phyloP scores from a whole-genome alignment of 2,329 filamentous ascomycete species.

The Madurella fahalii region DNA sequence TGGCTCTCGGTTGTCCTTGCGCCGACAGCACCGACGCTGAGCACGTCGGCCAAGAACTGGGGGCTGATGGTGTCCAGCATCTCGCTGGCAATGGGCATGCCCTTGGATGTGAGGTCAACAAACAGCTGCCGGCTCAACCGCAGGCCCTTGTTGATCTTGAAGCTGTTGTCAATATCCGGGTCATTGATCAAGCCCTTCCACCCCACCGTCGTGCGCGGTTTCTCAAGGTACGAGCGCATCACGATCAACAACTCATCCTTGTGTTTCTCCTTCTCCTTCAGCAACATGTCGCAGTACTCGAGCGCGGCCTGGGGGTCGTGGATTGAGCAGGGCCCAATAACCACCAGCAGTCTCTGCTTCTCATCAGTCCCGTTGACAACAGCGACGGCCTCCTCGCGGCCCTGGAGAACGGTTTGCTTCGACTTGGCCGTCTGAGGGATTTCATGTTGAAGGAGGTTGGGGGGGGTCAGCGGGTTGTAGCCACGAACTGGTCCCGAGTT shows the following conservation, averaged over 20 bases:
- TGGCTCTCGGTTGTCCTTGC: constrained; percentile 97
- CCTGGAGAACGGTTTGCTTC: constrained; percentile 56
- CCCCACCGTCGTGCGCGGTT: constrained; percentile 93
- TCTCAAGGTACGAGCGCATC: constrained; percentile 98
- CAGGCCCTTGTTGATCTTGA: constrained; percentile 98
- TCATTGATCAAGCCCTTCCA: constrained; percentile 99
- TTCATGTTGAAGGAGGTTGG: constrained; percentile 92
- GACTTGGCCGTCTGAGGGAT: constrained; percentile 60
- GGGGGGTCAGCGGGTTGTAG: constrained; percentile 89
- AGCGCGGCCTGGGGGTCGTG: constrained; percentile 89
- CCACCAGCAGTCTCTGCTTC: constrained; percentile 60
- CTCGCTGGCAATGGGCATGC: constrained; percentile 95
- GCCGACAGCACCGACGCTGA: constrained; percentile 88
- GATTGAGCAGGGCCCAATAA: constrained; percentile 94
- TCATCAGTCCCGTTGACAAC: constrained; percentile 57
- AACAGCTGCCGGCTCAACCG: constrained; percentile 84
- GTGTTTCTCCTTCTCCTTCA: constrained; percentile 82
- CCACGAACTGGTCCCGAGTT: constrained; percentile 60
- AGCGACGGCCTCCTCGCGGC: constrained; percentile 62
- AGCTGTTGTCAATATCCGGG: constrained; percentile 95
- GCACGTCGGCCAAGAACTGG: constrained; percentile 88
- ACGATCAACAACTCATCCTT: constrained; percentile 86
- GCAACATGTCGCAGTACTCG: constrained; percentile 83
- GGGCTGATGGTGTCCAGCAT: constrained; percentile 98
- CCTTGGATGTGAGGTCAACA: constrained; percentile 82